Base-by-base conservation (phyloP, 2,329 filamentous ascomycete genomes). In the Neopestalotiopsis clavispora region DNA sequence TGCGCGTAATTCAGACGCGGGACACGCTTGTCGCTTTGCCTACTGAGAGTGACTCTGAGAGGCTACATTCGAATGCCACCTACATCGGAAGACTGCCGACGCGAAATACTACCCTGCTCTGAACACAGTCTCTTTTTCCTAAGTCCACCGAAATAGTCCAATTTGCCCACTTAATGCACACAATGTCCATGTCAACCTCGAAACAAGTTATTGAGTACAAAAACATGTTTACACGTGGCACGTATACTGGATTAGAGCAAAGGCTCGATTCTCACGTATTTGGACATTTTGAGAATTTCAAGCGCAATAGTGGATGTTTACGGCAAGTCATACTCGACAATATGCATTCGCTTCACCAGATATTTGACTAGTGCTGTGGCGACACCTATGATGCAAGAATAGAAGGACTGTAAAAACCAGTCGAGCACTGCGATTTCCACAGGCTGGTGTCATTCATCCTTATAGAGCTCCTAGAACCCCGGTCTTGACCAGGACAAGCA, bases 111-210 rank as follows among this genome's bases (percentile, higher is more conserved):
- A 38, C 28, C 60, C n/a, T 63, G 30, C 6, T 17, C 32, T 10
- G 57, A 12, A 14, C n/a, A 23, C 30, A n/a, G 23, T 59, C 23
- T 59, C 57, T 30, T 10, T 34, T 63, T 5, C 6, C 60, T 9
- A 52, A 9, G n/a, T 17, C 17, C 17, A n/a, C 42, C 7, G 61
- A 42, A 58, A 58, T 57, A 66, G 52, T 49, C 42, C 45, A 66
- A 66, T 66, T 66, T 66, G 49, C 30, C 6, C 28, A 45, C n/a
- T 66, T 66, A 28, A 66, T 66, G 64, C 64, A 66, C 12, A 49
- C 45, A 23, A 57, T 49, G 10, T n/a, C n/a, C 17, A 30, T 17
- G 13, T 23, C 9, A 20, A n/a, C 30, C n/a, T n/a, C 32, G 30
- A 40, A 10, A 62, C 32, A 20, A 40, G 4, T 32, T 40, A n/a